Evolutionary conservation across 2,329 filamentous ascomycete genomes (phyloP).

Genomic region (Kalmusia sp.): DNA sequence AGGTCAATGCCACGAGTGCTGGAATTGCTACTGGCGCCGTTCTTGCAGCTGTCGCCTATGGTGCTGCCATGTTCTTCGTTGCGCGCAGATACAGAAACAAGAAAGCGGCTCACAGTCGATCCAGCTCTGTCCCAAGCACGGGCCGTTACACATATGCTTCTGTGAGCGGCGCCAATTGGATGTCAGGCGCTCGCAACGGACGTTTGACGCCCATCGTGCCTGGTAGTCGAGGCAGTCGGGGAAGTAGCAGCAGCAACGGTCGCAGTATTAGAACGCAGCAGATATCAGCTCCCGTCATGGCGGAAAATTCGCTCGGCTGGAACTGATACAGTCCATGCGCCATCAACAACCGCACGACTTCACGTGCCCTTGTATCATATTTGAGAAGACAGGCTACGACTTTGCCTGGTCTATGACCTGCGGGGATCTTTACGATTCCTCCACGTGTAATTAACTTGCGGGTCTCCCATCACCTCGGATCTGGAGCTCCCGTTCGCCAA

Average conservation of each 20-base stretch:
- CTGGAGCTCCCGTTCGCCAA: conserved; percentile 7
- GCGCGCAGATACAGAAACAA: conserved; percentile 90
- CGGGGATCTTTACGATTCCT: conserved; percentile 8
- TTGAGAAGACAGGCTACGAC: conserved; percentile 17
- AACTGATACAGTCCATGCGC: conserved; percentile 64
- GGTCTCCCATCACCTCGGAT: conserved; percentile 9
- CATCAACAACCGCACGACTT: conserved; percentile 15
- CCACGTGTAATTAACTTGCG: conserved; percentile 29
- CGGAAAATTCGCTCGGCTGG: conserved; percentile 95
- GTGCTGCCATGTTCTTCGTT: conserved; percentile 92
- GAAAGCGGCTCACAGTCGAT: conserved; percentile 77
- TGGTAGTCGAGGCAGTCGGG: conserved; percentile 48
- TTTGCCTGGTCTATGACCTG: conserved; percentile 10
- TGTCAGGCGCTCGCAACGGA: conserved; percentile 52
- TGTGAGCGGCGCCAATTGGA: conserved; percentile 52
- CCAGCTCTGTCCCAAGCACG: conserved; percentile 78
- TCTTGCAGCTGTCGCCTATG: conserved; percentile 82
- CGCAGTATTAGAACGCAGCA: conserved; percentile 70
- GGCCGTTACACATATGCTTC: conserved; percentile 55
- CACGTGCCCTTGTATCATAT: conserved; percentile 41
- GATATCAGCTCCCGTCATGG: conserved; percentile 89
- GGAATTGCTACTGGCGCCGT: conserved; percentile 80
- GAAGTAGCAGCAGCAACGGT: conserved; percentile 66
- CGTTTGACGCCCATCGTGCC: conserved; percentile 47
- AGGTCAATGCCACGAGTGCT: conserved; percentile 68